phyloP scores from a whole-genome alignment of 352 stramenopile genomes.

The Phytophthora citricola region DNA sequence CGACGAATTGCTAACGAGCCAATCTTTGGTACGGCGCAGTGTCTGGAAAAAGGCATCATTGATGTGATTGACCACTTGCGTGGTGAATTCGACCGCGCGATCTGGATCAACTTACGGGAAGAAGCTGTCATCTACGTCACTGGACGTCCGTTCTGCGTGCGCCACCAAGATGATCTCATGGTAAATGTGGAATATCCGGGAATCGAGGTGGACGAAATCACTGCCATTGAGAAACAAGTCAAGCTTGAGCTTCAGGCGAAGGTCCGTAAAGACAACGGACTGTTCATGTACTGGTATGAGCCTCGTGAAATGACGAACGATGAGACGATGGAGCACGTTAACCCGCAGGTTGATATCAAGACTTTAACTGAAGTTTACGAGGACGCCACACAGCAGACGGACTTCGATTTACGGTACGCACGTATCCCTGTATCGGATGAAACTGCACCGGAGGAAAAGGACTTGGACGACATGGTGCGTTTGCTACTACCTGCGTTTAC shows the following conservation, averaged over 20 bases:
- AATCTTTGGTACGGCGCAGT: constrained; percentile 88
- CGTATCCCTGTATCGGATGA: constrained; percentile 91
- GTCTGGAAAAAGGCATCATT: constrained; percentile 71
- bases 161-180: constrained; percentile 80
- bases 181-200: constrained; percentile 90
- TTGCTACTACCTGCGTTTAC: constrained; percentile 72
- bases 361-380: constrained; percentile 80
- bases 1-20: constrained; percentile 79
- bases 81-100: constrained; percentile 66
- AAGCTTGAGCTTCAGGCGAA: constrained; percentile 87
- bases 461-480: constrained; percentile 89
- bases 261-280: constrained; percentile 71
- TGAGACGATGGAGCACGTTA: constrained; percentile 85
- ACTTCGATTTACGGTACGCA: constrained; percentile 79
- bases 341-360: constrained; percentile 74
- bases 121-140: constrained; percentile 93
- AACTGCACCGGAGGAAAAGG: constrained; percentile 89
- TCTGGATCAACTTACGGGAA: constrained; percentile 93
- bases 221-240: constrained; percentile 82
- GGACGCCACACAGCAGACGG: constrained; percentile 48
- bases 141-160: constrained; percentile 87
- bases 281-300: constrained; percentile 90
- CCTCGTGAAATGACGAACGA: constrained; percentile 79
- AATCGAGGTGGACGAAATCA: constrained; percentile 91
- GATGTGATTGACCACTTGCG: constrained; percentile 72